These are phyloP conservation scores for Cokeromyces recurvatus DNA, from an alignment of 371 early-diverging fungal genomes.

Conservation along the genomic window DNA sequence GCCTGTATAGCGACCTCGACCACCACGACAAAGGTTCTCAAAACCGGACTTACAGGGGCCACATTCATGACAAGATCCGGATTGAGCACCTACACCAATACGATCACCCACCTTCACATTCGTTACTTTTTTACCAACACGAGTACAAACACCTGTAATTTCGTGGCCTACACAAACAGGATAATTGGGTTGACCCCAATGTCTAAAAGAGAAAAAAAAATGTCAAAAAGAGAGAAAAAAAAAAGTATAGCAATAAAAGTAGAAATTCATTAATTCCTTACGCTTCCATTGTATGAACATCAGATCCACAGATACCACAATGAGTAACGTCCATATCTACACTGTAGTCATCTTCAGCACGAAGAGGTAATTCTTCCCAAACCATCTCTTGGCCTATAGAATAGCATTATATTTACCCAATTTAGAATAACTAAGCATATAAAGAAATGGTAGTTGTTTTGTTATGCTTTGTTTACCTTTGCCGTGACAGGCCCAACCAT, in stretches of 20 bases:
- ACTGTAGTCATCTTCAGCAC: slow-evolving; percentile 41
- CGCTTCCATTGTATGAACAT: slow-evolving; percentile 52
- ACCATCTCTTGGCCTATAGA: slow-evolving; percentile 1
- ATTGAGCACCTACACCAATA: slow-evolving; percentile 70
- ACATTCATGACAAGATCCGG: slow-evolving; percentile 35
- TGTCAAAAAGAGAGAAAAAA: not conserved
- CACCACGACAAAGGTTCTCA: slow-evolving; percentile 33
- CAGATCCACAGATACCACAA: slow-evolving; percentile 53
- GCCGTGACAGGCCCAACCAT: slow-evolving; percentile 18
- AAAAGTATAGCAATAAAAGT: not conserved
- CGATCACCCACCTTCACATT: slow-evolving; percentile 60
- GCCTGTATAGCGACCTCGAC: slow-evolving; percentile 45
- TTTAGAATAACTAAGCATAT: too few species aligned
- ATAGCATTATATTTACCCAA: not conserved
- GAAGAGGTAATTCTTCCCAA: slow-evolving; percentile 20
- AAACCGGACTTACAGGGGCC: slow-evolving; percentile 18
- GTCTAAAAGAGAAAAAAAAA: not conserved
- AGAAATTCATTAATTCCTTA: slow-evolving; percentile 5
- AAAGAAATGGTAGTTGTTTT: too few species aligned
- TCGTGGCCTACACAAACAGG: slow-evolving; percentile 58
- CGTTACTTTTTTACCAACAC: slow-evolving; percentile 47
- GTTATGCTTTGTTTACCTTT: too few species aligned
- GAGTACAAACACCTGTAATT: slow-evolving; percentile 48
- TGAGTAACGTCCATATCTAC: slow-evolving; percentile 49
- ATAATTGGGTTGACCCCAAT: slow-evolving; percentile 33